Conservation (phyloP, 306 rosid genomes). For the Luffa acutangula region DNA sequence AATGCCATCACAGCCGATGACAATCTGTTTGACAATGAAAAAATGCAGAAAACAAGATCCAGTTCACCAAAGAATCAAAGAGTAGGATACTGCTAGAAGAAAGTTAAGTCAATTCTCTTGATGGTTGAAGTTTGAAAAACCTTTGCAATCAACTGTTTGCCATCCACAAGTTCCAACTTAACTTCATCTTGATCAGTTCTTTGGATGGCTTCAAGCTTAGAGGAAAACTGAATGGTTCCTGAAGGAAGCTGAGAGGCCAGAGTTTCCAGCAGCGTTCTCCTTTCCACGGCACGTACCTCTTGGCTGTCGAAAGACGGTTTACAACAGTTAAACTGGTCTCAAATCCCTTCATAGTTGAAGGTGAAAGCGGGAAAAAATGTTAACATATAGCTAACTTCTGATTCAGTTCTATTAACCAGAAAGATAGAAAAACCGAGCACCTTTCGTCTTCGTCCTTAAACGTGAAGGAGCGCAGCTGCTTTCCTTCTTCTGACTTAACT, state of each 20-base stretch:
- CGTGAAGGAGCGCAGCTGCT: slow-evolving; percentile 62
- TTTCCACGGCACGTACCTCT: slow-evolving; percentile 89
- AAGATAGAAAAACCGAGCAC: slow-evolving; percentile 10
- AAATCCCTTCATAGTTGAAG: not conserved
- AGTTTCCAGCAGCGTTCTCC: slow-evolving; percentile 73
- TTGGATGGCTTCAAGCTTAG: slow-evolving; percentile 49
- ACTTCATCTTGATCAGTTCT: slow-evolving; percentile 36
- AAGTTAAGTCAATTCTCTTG: not conserved
- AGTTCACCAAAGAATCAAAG: not conserved
- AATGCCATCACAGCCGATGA: slow-evolving; percentile 83
- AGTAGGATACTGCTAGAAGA: not conserved
- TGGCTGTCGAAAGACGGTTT: slow-evolving; percentile 39
- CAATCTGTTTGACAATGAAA: slow-evolving; percentile 35
- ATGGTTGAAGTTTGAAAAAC: slow-evolving; percentile 17
- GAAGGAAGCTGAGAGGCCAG: slow-evolving; percentile 50
- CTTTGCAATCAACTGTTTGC: slow-evolving; percentile 62
- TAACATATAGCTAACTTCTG: not conserved
- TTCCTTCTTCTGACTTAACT: slow-evolving; percentile 64
- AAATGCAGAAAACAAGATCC: not conserved
- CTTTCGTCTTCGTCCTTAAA: slow-evolving; percentile 79
- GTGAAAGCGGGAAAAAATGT: not conserved
- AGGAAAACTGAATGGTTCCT: slow-evolving; percentile 48
- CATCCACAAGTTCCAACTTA: slow-evolving; percentile 49
- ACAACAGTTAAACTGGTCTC: not conserved
- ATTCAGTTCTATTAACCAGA: not conserved